Evolutionary conservation across 208 protist species (phyloP).

Genomic region (Crithidia expoeki): DNA sequence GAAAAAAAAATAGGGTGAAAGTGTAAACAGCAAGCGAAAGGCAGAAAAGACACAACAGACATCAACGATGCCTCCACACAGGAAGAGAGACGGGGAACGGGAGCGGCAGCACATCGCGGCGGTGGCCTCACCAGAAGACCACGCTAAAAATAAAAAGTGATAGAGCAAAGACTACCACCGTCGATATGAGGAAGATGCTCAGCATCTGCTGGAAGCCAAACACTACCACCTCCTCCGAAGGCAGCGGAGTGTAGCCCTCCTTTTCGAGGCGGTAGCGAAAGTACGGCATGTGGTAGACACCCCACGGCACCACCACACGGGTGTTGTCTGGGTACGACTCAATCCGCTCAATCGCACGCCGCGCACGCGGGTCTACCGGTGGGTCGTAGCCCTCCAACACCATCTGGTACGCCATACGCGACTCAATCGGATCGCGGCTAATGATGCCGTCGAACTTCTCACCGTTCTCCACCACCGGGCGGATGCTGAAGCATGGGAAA

Average conservation of each 20-base stretch:
- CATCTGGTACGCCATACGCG: slow-evolving; percentile 89
- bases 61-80: too few relatives aligned
- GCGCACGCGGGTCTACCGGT: slow-evolving; percentile 78
- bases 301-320: slow-evolving; percentile 70
- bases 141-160: slow-evolving; percentile 42
- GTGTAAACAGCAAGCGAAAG: too few relatives aligned
- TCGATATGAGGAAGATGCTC: slow-evolving; percentile 33
- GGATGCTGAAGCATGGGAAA: slow-evolving; percentile 75
- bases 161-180: slow-evolving; percentile 40
- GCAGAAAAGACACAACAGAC: too few relatives aligned
- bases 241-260: slow-evolving; percentile 59
- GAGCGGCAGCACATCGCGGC: too few relatives aligned
- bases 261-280: slow-evolving; percentile 74
- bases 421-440: slow-evolving; percentile 75
- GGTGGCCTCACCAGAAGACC: slow-evolving; percentile 30
- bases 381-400: slow-evolving; percentile 71
- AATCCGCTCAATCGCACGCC: slow-evolving; percentile 79
- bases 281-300: slow-evolving; percentile 87
- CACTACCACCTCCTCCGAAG: slow-evolving; percentile 64
- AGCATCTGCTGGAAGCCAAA: slow-evolving; percentile 66
- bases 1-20: too few relatives aligned
- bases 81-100: too few relatives aligned
- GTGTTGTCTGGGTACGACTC: slow-evolving; percentile 71
- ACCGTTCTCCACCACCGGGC: slow-evolving; percentile 54
- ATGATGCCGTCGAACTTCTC: slow-evolving; percentile 83